These are phyloP conservation scores for Ceratobasidium sp. DNA, from an alignment of 1,284 basidiomycete species.

Conservation along the genomic window DNA sequence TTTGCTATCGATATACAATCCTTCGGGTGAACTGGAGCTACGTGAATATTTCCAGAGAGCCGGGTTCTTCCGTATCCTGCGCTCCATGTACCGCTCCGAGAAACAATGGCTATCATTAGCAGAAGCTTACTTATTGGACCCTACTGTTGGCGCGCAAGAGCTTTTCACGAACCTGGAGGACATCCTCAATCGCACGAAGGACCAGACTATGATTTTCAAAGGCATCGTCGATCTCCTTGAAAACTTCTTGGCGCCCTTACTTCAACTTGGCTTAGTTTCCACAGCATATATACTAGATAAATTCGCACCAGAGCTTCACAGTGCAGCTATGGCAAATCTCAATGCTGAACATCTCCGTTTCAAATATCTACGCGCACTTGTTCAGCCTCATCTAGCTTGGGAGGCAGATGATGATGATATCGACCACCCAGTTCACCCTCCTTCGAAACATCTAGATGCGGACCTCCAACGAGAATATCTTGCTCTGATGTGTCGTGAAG, in stretches of 20 bases:
- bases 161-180: slow-evolving; percentile 71
- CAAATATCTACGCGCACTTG: slow-evolving; percentile 78
- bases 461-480: slow-evolving; percentile 67
- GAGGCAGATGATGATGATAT: slow-evolving; percentile 47
- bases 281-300: slow-evolving; percentile 81
- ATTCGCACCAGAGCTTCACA: slow-evolving; percentile 70
- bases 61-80: slow-evolving; percentile 89
- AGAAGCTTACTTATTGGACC: slow-evolving; percentile 78
- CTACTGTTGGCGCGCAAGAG: slow-evolving; percentile 65
- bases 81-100: slow-evolving; percentile 79
- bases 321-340: slow-evolving; percentile 60
- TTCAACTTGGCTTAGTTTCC: slow-evolving; percentile 68
- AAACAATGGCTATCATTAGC: slow-evolving; percentile 78
- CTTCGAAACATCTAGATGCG: slow-evolving; percentile 54
- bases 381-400: slow-evolving; percentile 63
- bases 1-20: slow-evolving; percentile 91
- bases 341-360: slow-evolving; percentile 63
- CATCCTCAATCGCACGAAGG: slow-evolving; percentile 56
- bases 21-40: slow-evolving; percentile 75
- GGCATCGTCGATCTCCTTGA: neutral
- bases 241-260: slow-evolving; percentile 57
- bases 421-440: slow-evolving; percentile 48
- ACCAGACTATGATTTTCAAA: neutral
- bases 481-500: slow-evolving; percentile 73
- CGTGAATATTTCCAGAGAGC: slow-evolving; percentile 78